Conservation (phyloP, 1,139 yeast species). For the Wickerhamomyces sp. region DNA sequence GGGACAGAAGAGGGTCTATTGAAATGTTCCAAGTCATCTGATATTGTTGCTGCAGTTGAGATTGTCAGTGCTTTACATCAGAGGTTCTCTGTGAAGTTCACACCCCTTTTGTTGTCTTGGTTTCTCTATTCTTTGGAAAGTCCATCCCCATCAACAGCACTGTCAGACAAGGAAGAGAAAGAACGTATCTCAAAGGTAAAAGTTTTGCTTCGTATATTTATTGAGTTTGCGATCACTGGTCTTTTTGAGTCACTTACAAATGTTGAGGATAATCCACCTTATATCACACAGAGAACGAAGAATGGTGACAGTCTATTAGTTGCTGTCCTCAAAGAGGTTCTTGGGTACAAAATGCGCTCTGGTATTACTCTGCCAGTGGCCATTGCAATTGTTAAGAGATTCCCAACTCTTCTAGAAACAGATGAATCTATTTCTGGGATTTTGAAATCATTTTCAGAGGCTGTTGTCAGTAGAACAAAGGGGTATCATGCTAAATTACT, state of each 20-base stretch:
- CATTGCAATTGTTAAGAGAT: conserved; percentile 48
- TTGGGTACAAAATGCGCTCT: conserved; percentile 42
- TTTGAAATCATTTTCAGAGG: conserved; percentile 40
- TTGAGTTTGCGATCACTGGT: conserved; percentile 64
- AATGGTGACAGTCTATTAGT: conserved; percentile 38
- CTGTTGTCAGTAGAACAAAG: conserved; percentile 36
- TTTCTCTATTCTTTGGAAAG: conserved; percentile 42
- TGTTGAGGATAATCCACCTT: conserved; percentile 34
- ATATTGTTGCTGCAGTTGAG: conserved; percentile 59
- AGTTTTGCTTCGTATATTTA: conserved; percentile 46
- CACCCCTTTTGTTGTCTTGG: conserved; percentile 45
- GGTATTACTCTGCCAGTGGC: conserved; percentile 48
- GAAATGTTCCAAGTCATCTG: conserved; percentile 52
- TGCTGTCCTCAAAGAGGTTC: conserved; percentile 47
- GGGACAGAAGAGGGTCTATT: conserved; percentile 61
- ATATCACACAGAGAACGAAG: conserved; percentile 29
- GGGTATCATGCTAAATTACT: conserved; percentile 33
- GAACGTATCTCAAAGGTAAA: conserved; percentile 42
- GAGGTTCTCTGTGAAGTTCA: conserved; percentile 53
- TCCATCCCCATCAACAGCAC: conserved; percentile 27
- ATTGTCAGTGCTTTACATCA: conserved; percentile 74
- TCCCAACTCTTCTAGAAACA: conserved; percentile 28
- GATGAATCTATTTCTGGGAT: conserved; percentile 23
- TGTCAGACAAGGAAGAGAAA: conserved; percentile 42
- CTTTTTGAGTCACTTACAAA: conserved; percentile 42